Base-by-base conservation (phyloP, 202 grass and related monocot species). In the Saccharum hybrid region DNA sequence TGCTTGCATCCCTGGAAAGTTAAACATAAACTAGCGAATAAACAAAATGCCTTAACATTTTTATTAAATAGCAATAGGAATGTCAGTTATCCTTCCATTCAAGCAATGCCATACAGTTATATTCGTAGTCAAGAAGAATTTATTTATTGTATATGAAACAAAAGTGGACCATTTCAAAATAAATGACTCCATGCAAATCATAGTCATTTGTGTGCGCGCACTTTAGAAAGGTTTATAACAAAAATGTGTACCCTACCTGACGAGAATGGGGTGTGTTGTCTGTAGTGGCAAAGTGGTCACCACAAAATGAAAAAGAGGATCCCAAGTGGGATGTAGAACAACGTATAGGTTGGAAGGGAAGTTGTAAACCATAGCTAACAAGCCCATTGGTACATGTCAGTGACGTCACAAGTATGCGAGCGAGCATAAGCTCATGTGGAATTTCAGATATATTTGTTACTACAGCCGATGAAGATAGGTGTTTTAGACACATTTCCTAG, bases 1-100 rank as follows among this genome's bases (percentile, higher is more conserved):
- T 90, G 87, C 46, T 90, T 97, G 57, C 72, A 57, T 86, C 94
- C 91, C 94, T 97, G 78, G n/a, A 85, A 79, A 72, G 21, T 84
- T 41, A 63, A 63, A 40, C 14, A 71, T 37, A 76, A 15, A 52
- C 8, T 26, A 80, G 18, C 13, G 49, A 69, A 84, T 74, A 56
- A 72, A 45, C 2, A 66, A 74, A 43, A n/a, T 33, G 4, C 26
- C 63, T 39, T 23, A 46, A 75, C 3, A 15, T 45, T 36, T 67
- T 45, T 7, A 52, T 63, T 51, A 63, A 39, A 63, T 19, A 61
- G 30, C 28, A 71, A 63, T 23, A 28, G 41, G 46, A 71, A 23
- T 30, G 6, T 49, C 63, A 21, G n/a, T 68, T 40, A 14, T 39
- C 40, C 28, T 71, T 36, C 28, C 31, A 38, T 33, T 31, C 28